Base-by-base conservation (phyloP, 306 rosid species). In the Quercus mongolica region DNA sequence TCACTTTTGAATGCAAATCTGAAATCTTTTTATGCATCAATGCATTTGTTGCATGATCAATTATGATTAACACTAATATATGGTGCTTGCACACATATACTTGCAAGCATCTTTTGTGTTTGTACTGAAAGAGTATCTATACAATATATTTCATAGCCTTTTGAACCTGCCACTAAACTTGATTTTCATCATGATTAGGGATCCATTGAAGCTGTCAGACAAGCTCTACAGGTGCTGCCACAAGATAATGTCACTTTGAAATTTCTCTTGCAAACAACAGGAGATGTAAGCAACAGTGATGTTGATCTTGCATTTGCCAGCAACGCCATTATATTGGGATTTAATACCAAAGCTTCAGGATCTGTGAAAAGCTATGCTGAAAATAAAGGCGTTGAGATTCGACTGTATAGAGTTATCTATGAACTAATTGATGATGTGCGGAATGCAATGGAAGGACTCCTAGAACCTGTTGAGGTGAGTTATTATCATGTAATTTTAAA, bases 361-460 rank as follows among this genome's bases (percentile, higher is more conserved):
- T 79, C 98, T 33, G 97, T 95, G 55, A 95, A 93, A 84, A 95
- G 89, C 81, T 88, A 91, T 76, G 96, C 96, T 52, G 98, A 93
- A 0, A 93, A 88, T 80, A 95, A 95, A 88, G 90, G 86, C 1
- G 96, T 95, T 72, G 99, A 95, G 85, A 91, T 95, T 84, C 86
- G 99, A 82, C 75, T 88, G n/a, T 95, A 95, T 78, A 90, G 82
- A 93, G 93, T 95, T 59, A 95, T 95, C 74, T 95, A 95, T 74
- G 99, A 95, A 79, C 91, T 95, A 33, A 93, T 93, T 51, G 99
- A 91, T 74, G 98, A 95, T 38, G 93, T 93, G 38, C 86, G 98
- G 78, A 90, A 90, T 8, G 99, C 99, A 82, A 95, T 95, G 99
- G 99, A 95, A 86, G 99, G 98, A 57, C 98, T 95, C 59, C 80